phyloP scores from a whole-genome alignment of 2,329 filamentous ascomycete species.

The Xylaria sp. region DNA sequence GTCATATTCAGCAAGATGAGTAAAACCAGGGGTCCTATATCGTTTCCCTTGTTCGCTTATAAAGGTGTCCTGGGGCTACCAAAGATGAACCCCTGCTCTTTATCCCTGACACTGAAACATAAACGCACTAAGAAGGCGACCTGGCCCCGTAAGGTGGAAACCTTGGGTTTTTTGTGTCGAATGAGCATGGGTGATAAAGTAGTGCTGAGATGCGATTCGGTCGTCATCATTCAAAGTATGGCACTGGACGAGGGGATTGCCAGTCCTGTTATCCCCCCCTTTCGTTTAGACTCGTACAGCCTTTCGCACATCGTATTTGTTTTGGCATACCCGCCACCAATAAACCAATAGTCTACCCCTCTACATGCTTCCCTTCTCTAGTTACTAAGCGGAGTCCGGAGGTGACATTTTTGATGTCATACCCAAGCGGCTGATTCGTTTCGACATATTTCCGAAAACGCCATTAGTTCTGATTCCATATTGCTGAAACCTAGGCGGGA shows the following conservation, averaged over 20 bases:
- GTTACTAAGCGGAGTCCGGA: background rate
- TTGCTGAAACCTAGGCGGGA: constrained; percentile 18
- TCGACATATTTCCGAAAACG: constrained; percentile 7
- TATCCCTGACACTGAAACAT: constrained; percentile 6
- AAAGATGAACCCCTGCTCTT: constrained; percentile 17
- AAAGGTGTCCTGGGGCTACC: constrained; percentile 12
- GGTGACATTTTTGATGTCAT: constrained; percentile 12
- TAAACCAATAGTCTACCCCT: constrained; percentile 2
- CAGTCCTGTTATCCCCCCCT: constrained; percentile 18
- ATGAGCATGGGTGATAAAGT: constrained; percentile 8
- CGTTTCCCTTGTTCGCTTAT: constrained; percentile 22
- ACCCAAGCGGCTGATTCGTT: constrained; percentile 9
- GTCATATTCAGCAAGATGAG: background rate
- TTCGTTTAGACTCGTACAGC: constrained; percentile 27
- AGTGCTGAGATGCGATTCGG: constrained; percentile 43
- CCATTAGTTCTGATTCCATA: constrained; percentile 12
- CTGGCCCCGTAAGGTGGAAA: constrained; percentile 20
- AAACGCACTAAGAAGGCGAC: background rate
- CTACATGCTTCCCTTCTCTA: background rate
- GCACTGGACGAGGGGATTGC: constrained; percentile 36
- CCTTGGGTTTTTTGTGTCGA: constrained; percentile 11
- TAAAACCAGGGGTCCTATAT: constrained; percentile 21
- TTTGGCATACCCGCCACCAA: background rate
- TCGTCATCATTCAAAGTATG: constrained; percentile 41
- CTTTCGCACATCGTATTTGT: constrained; percentile 15